phyloP scores from a whole-genome alignment of 2,329 filamentous ascomycete species.

The Aspergillus terreus region DNA sequence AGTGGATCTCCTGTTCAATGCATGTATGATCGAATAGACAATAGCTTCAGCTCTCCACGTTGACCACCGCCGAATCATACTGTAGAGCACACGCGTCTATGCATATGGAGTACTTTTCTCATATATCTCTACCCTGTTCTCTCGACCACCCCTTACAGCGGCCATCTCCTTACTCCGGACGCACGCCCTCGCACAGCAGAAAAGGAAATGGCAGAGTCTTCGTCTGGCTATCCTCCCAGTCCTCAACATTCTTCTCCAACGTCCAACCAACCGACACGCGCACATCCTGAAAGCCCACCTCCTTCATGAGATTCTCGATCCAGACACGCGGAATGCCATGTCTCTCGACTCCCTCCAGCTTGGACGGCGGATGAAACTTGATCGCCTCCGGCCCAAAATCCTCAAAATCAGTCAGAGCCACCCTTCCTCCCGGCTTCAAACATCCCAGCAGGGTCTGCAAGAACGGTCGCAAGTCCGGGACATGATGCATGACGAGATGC shows the following conservation, averaged over 20 bases:
- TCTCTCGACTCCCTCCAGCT: conserved; percentile 53
- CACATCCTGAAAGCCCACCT: conserved; percentile 50
- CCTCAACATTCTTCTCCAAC: conserved; percentile 50
- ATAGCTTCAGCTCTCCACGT: no score
- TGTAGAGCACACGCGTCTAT: no score
- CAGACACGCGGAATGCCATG: conserved; percentile 48
- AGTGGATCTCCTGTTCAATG: no score
- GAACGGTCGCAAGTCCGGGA: conserved; percentile 43
- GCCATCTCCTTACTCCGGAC: conserved; percentile 1
- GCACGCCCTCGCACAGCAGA: conserved; percentile 36
- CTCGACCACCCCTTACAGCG: not conserved
- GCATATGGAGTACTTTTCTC: not conserved
- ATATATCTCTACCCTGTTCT: not conserved
- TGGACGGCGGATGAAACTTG: conserved; percentile 50
- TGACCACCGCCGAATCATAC: no score
- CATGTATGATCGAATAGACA: no score
- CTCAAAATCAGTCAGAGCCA: conserved; percentile 57
- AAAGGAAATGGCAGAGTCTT: conserved; percentile 42
- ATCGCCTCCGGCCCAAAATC: conserved; percentile 52
- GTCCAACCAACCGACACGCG: conserved; percentile 48
- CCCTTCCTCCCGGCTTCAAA: conserved; percentile 45
- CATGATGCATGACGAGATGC: conserved; percentile 56
- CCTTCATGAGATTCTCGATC: conserved; percentile 42
- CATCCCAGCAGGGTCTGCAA: conserved; percentile 47
- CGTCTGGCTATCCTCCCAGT: conserved; percentile 38